These are phyloP conservation scores for Lomentospora prolificans DNA, from an alignment of 2,329 filamentous ascomycete species.

Conservation along the genomic window DNA sequence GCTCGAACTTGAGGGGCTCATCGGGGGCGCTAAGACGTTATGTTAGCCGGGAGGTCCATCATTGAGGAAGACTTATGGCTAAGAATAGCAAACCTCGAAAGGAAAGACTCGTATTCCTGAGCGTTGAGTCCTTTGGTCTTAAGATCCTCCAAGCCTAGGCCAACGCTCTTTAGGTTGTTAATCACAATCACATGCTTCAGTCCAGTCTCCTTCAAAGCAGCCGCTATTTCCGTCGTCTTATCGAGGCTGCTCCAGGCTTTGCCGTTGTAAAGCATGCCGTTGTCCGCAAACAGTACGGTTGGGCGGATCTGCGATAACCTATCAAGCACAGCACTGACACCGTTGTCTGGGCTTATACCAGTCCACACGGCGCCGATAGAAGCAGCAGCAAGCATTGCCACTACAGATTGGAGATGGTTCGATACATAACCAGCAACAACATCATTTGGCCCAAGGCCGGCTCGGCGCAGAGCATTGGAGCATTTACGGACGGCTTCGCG, in stretches of 20 bases:
- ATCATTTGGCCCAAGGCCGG: constrained; percentile 48
- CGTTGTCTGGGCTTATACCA: constrained; percentile 83
- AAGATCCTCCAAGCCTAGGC: constrained; percentile 31
- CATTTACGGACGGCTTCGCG: constrained; percentile 68
- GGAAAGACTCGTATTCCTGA: constrained; percentile 34
- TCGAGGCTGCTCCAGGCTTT: constrained; percentile 71
- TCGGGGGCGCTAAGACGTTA: constrained; percentile 24
- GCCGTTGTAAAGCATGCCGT: constrained; percentile 83
- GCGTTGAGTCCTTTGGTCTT: constrained; percentile 27
- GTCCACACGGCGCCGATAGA: constrained; percentile 87
- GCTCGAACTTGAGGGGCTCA: constrained; percentile 54
- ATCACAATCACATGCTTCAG: constrained; percentile 67
- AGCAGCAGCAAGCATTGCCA: constrained; percentile 78
- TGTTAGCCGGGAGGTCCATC: not conserved
- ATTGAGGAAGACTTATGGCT: not conserved
- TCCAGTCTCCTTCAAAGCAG: constrained; percentile 46
- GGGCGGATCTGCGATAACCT: constrained; percentile 78
- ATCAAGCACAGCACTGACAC: constrained; percentile 83
- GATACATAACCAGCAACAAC: constrained; percentile 69
- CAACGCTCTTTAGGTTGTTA: constrained; percentile 29
- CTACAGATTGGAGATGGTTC: constrained; percentile 78
- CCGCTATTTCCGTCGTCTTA: constrained; percentile 71
- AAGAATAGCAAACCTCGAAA: constrained; percentile 16
- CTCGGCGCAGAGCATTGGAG: constrained; percentile 57
- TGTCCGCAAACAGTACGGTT: constrained; percentile 74